Evolutionary conservation across 257 asterid genomes (phyloP).

Genomic region (Nicotiana noctiflora): DNA sequence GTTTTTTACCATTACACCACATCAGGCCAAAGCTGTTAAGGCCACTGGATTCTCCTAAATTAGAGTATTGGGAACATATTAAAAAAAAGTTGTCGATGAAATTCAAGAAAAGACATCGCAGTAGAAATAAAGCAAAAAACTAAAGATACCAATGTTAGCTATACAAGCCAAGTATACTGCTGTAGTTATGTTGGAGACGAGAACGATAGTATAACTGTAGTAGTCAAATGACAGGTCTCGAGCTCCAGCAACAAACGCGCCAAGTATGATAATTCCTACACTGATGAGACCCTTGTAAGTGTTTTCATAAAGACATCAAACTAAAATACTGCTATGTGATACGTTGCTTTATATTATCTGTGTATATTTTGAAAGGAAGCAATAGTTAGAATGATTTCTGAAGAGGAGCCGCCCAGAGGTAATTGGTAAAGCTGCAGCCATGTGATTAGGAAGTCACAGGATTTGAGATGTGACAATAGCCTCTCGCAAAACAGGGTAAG

Average conservation of each 20-base stretch:
- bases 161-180: conserved; percentile 24
- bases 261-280: conserved; percentile 21
- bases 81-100: background rate
- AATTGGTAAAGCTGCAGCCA: too few species aligned
- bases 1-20: conserved; percentile 18
- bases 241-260: conserved; percentile 24
- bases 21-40: conserved; percentile 18
- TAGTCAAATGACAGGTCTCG: conserved; percentile 18
- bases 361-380: background rate
- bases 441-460: too few species aligned
- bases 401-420: too few species aligned
- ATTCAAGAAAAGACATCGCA: background rate
- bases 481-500: too few species aligned
- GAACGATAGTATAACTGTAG: conserved; percentile 15
- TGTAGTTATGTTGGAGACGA: conserved; percentile 15
- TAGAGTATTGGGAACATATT: background rate
- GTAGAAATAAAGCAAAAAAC: background rate
- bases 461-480: too few species aligned
- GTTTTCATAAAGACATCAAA: background rate
- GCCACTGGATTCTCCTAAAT: conserved; percentile 10
- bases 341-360: background rate
- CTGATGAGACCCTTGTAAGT: conserved; percentile 5
- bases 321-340: background rate
- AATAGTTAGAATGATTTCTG: background rate
- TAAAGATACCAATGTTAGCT: conserved; percentile 14